Base-by-base conservation (phyloP, 768 basidiomycete species). In the Lentinula detonsa region DNA sequence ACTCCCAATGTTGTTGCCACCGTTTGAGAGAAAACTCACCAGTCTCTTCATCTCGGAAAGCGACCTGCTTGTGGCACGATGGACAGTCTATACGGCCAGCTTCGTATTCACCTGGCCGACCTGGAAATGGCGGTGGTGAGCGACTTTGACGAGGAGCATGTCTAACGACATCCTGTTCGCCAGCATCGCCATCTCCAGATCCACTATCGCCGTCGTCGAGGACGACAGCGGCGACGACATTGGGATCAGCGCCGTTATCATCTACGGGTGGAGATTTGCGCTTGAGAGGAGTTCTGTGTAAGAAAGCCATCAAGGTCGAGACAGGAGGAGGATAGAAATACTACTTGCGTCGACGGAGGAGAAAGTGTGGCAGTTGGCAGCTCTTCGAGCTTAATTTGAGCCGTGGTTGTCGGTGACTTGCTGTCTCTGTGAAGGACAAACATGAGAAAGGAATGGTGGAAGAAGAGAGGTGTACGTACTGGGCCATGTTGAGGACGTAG, bases 21-120 rank as follows among this genome's bases (percentile, higher is more conserved):
- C 85, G 84, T 65, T 83, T 81, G 43, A 85, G 72, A 40, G 87
- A 87, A 69, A 90, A 90, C 2, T 75, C 82, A 1, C 84, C 83
- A 35, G 84, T 79, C 11, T 72, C 70, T 35, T 85, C 85, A 70
- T 90, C 87, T 23, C 87, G 78, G 71, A 90, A 87, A 4, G 86
- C 83, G 57, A 91, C 81, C 11, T 78, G 75, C 23, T 78, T 74
- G 9, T 83, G 81, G 66, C 90, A 91, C 7, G 76, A 74, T 62
- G 85, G 83, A 72, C 89, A 91, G 52, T 80, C 78, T 61, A 91
- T 82, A 54, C 79, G 81, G 18, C 87, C 87, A 0, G 81, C 76
- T 66, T 82, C 82, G 75, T 88, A 89, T 69, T 90, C 88, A 70
- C 57, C 33, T 37, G 57, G 57, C 1, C 15, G 57, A 39, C 13